A percentile compares a stretch with the other conserved stretches of the same genome.
phyloP scores from a whole-genome alignment of 768 basidiomycete species.

The Leucosporidium creatinivorum region DNA sequence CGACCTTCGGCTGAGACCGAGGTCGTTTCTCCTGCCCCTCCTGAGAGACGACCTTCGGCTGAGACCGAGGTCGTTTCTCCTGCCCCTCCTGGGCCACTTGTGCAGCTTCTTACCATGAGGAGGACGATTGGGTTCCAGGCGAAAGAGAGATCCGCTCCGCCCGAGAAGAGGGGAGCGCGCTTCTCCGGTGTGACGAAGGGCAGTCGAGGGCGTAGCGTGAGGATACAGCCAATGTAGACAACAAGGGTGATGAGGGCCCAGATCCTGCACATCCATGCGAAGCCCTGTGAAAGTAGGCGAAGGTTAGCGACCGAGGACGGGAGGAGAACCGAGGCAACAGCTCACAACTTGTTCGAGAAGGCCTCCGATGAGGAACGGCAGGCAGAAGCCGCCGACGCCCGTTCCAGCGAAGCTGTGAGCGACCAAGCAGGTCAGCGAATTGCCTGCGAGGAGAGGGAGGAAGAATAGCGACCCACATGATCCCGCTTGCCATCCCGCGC shows the following conservation, averaged over 20 bases:
- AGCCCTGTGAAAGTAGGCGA: conserved; percentile 1
- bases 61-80: no score
- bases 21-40: no score
- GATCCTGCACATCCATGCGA: conserved; percentile 21
- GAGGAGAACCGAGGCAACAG: no score
- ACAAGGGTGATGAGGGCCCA: conserved; percentile 17
- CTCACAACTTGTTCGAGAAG: conserved; percentile 11
- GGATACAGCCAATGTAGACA: neutral
- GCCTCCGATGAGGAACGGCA: conserved; percentile 11
- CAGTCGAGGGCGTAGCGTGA: neutral
- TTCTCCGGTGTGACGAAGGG: neutral
- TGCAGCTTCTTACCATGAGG: conserved; percentile 12
- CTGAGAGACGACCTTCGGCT: no score
- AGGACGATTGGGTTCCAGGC: conserved; percentile 12
- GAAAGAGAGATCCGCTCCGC: neutral
- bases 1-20: no score
- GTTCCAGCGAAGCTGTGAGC: neutral
- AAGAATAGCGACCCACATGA: conserved; percentile 10
- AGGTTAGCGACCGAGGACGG: neutral
- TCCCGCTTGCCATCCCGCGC: conserved; percentile 16
- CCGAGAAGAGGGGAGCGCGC: no score
- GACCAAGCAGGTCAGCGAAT: no score
- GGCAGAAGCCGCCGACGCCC: conserved; percentile 17
- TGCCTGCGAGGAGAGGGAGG: neutral
- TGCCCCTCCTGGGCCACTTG: no score